phyloP scores from a whole-genome alignment of 768 basidiomycete genomes.

The Boletus rufocinnamomeus region DNA sequence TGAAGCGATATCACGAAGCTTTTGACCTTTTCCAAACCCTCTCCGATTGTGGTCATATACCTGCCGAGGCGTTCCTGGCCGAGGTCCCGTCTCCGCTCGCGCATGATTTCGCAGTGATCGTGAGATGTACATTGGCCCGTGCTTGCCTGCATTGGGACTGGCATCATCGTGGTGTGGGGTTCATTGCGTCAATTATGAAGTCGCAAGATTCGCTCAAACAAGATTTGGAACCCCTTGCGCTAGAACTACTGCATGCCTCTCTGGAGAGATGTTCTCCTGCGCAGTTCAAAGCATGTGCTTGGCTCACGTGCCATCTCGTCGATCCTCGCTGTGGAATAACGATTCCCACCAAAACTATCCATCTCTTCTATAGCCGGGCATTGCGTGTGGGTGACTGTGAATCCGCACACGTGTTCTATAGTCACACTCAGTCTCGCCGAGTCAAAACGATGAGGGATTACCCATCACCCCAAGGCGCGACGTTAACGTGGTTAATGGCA shows the following conservation, averaged over 20 bases:
- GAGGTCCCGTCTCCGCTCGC: slow-evolving; percentile 35
- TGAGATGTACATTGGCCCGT: slow-evolving; percentile 50
- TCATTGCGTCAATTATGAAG: slow-evolving; percentile 38
- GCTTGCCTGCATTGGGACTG: slow-evolving; percentile 59
- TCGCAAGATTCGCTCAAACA: slow-evolving; percentile 25
- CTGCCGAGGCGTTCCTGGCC: slow-evolving; percentile 46
- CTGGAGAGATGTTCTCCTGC: slow-evolving; percentile 37
- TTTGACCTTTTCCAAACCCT: slow-evolving; percentile 53
- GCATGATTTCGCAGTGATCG: slow-evolving; percentile 47
- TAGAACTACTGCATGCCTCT: slow-evolving; percentile 47
- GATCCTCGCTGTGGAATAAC: slow-evolving; percentile 27
- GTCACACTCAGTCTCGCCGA: slow-evolving; percentile 40
- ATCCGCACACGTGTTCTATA: slow-evolving; percentile 50
- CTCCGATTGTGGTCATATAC: slow-evolving; percentile 45
- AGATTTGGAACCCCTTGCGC: slow-evolving; percentile 37
- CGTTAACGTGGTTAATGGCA: slow-evolving; percentile 56
- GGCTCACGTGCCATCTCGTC: slow-evolving; percentile 45
- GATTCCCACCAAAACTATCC: slow-evolving; percentile 47
- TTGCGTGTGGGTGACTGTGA: slow-evolving; percentile 27
- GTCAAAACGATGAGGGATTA: slow-evolving; percentile 41
- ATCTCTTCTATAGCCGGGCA: slow-evolving; percentile 49
- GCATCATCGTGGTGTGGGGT: slow-evolving; percentile 42
- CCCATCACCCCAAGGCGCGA: slow-evolving; percentile 49
- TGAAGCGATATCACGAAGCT: slow-evolving; percentile 38
- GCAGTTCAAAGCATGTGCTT: slow-evolving; percentile 43